Percentiles rank a stretch among this genome's conserved stretches.
Conservation (phyloP, 73 alveolate species). For the Symbiodinium natans region DNA sequence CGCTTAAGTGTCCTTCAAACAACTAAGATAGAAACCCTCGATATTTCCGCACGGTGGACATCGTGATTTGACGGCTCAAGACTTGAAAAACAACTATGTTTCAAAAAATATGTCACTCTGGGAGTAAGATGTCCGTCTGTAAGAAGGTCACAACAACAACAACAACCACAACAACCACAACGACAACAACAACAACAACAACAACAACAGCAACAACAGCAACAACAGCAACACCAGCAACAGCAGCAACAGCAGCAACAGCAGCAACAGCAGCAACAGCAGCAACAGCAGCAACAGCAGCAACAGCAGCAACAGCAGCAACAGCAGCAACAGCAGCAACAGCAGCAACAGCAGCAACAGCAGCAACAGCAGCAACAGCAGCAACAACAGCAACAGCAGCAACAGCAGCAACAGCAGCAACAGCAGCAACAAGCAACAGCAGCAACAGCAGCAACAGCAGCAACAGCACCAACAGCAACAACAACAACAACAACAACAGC, state of each 20-base stretch:
- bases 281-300: background rate
- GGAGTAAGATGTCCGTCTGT: no score
- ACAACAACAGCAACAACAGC: background rate
- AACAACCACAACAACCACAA: no score
- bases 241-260: background rate
- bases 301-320: background rate
- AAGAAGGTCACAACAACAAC: no score
- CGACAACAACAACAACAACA: no score
- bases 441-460: background rate
- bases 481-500: no score
- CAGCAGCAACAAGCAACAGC: background rate
- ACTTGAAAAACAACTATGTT: no score
- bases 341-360: background rate
- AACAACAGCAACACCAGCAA: background rate
- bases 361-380: background rate
- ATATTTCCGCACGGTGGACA: no score
- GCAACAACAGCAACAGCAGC: background rate
- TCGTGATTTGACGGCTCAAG: no score
- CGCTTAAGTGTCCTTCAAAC: no score
- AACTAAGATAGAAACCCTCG: no score
- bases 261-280: background rate
- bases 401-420: background rate
- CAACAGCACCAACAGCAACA: background rate
- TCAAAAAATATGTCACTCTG: no score
- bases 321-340: background rate